Evolutionary conservation across 441 rosid species (phyloP).

Genomic region (Aleurites moluccanus): DNA sequence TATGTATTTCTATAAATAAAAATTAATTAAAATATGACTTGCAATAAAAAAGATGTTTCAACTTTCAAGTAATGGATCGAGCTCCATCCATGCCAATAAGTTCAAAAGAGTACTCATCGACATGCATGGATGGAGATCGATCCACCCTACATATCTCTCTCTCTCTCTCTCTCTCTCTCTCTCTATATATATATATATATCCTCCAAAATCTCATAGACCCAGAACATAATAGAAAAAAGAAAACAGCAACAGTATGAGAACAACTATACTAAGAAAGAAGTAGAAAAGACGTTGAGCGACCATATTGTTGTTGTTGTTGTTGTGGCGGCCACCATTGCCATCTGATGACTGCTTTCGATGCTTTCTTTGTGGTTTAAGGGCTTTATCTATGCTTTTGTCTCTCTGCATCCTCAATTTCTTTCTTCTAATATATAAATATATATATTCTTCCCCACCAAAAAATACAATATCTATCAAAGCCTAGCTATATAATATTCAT

Average conservation of each 20-base stretch:
- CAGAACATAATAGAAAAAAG: neutral
- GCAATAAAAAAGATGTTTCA: neutral
- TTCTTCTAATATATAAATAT: no score
- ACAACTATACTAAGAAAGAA: constrained; percentile 12
- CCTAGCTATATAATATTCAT: neutral
- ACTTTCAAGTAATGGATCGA: neutral
- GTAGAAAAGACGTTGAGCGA: neutral
- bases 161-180: no score
- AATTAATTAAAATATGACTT: no score
- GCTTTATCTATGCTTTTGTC: constrained; percentile 32
- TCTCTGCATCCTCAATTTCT: constrained; percentile 8
- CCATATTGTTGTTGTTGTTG: neutral
- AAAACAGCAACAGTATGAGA: constrained; percentile 13
- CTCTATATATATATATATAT: no score
- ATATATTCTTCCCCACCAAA: neutral
- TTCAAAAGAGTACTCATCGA: neutral
- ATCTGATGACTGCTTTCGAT: neutral
- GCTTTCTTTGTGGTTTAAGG: neutral
- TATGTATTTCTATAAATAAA: no score
- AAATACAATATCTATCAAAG: no score
- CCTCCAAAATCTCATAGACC: neutral
- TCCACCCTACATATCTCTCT: no score
- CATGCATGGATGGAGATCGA: neutral
- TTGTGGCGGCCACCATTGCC: neutral
- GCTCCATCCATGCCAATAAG: neutral